Base-by-base conservation (phyloP, 2,329 filamentous ascomycete species). In the Penicillium capsulatum region DNA sequence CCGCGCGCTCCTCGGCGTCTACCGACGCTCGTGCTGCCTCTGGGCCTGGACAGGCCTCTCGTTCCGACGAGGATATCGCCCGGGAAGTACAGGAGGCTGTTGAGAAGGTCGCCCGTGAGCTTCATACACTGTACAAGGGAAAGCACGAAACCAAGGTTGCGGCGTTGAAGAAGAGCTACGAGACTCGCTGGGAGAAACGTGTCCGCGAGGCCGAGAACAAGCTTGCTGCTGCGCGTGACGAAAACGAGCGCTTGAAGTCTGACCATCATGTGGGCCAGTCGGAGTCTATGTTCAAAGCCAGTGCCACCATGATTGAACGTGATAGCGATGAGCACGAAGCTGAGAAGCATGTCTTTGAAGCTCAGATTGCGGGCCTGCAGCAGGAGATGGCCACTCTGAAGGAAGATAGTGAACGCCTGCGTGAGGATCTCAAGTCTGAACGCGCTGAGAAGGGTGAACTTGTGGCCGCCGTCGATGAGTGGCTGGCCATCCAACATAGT, bases 81-180 rank as follows among this genome's bases (percentile, higher is more conserved):
- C 66, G 70, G 27, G 88, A 94, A 49, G 84, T 95, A 34, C 90
- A 96, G 59, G 75, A 86, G 31, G 84, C 85, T 2, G 84, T 91
- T 15, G 88, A 95, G 66, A 88, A 90, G 51, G 89, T 97, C 28
- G 90, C 91, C n/a, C 79, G 88, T 19, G 92, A 98, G 60, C 76
- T 98, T 28, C 92, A 98, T 62, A 77, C 83, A 0, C 76, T 95
- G 8, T 98, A 98, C 76, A 97, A 96, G 71, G 82, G 84, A 60
- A 98, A 98, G 70, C 92, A 98, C 63, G 91, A 97, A 70, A 87
- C 83, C 47, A 98, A 98, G 71, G 91, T 97, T 31, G 79, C 86
- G 1, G 91, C 90, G 3, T 74, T 98, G 50, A 97, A 83, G 61
- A 80, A 81, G 55, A 79, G 76, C 58, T 83, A 97, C 68, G 88